Conservation (phyloP, 225 moss, liverwort and hornwort species). For the Bryoerythrophyllum caledonicum region DNA sequence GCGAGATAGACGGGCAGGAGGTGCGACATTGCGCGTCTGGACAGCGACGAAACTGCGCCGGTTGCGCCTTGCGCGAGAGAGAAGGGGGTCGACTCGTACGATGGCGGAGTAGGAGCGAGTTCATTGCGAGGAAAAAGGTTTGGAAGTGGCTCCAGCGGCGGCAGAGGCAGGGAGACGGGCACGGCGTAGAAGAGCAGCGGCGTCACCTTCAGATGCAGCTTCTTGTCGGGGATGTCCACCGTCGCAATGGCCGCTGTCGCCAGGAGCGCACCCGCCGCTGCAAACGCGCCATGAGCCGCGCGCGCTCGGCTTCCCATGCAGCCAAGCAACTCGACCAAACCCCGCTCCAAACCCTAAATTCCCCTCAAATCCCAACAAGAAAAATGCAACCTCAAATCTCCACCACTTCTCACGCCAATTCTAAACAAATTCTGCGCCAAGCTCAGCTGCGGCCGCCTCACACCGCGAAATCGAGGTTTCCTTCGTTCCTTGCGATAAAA, state of each 20-base stretch:
- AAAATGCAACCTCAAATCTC: background rate
- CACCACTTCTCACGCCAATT: background rate
- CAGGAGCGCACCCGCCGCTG: slow-evolving; percentile 62
- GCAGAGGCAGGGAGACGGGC: slow-evolving; percentile 51
- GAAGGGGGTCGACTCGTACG: slow-evolving; percentile 46
- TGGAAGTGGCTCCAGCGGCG: slow-evolving; percentile 23
- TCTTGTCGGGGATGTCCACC: slow-evolving; percentile 60
- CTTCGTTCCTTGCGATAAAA: background rate
- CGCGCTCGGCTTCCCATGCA: slow-evolving; percentile 46
- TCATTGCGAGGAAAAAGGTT: too few relatives aligned
- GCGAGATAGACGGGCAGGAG: slow-evolving; percentile 38
- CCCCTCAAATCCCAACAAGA: background rate
- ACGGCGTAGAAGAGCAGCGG: slow-evolving; percentile 56
- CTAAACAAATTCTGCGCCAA: background rate
- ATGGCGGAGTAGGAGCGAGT: slow-evolving; percentile 13
- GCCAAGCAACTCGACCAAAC: background rate
- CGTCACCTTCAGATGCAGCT: too few relatives aligned
- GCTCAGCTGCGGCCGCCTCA: background rate
- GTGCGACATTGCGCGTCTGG: slow-evolving; percentile 36
- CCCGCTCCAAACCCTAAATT: background rate
- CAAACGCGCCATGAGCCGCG: slow-evolving; percentile 45
- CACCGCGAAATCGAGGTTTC: background rate
- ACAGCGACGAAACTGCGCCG: slow-evolving; percentile 27
- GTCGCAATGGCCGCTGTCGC: slow-evolving; percentile 57
- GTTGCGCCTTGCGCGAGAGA: slow-evolving; percentile 55